Evolutionary conservation across 371 early-diverging fungal species (phyloP).

Genomic region (Rhizopus delemar): DNA sequence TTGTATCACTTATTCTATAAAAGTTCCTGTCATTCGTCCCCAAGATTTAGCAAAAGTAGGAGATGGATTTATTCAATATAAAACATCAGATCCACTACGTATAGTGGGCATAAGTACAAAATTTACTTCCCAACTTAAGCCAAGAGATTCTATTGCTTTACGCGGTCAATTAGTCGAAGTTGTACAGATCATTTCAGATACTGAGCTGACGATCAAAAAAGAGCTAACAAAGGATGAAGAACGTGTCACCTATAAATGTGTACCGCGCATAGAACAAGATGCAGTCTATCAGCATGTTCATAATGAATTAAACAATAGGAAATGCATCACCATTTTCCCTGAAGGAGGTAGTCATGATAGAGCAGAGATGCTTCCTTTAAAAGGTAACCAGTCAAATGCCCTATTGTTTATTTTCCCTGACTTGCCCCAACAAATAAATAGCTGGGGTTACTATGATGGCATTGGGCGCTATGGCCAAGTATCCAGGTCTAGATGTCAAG

Average conservation of each 20-base stretch:
- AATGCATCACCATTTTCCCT: conserved; percentile 93
- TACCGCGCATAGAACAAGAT: conserved; percentile 86
- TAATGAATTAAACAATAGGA: conserved; percentile 70
- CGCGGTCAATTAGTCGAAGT: conserved; percentile 57
- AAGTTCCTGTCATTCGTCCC: conserved; percentile 85
- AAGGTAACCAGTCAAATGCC: conserved; percentile 51
- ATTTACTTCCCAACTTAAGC: conserved; percentile 68
- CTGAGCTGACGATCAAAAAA: conserved; percentile 64
- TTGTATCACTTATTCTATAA: conserved; percentile 11
- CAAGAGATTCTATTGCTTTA: conserved; percentile 61
- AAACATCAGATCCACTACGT: conserved; percentile 62
- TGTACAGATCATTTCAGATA: conserved; percentile 77
- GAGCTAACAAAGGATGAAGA: conserved; percentile 65
- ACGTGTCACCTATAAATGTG: conserved; percentile 59
- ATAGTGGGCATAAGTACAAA: conserved; percentile 67
- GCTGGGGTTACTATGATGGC: conserved; percentile 90
- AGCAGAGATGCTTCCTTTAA: conserved; percentile 89
- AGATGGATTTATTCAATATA: conserved; percentile 65
- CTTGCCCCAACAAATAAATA: conserved; percentile 15
- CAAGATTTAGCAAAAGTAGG: conserved; percentile 81
- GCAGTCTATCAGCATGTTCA: conserved; percentile 81
- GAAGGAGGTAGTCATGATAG: conserved; percentile 97
- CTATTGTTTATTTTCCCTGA: not conserved
- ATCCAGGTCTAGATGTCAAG: conserved; percentile 81
- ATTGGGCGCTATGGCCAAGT: conserved; percentile 83